Evolutionary conservation across 768 basidiomycete genomes (phyloP).

Genomic region (Mycena crocata): DNA sequence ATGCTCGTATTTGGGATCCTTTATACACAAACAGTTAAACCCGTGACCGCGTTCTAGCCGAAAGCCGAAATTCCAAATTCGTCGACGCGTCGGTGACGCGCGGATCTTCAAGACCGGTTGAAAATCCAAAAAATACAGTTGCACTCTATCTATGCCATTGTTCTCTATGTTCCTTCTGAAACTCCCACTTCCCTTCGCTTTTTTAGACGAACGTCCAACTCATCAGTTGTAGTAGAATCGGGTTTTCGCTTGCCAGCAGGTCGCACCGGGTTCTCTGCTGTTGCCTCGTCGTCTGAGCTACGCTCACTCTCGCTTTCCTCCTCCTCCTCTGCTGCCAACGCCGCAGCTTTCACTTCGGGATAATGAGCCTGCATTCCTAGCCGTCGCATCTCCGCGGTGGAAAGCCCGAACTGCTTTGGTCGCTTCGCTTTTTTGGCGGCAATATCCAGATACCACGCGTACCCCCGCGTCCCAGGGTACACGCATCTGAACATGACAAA

Average conservation of each 20-base stretch:
- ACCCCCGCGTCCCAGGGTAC: constrained; percentile 17
- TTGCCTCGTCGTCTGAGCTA: constrained; percentile 15
- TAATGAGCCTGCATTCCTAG: constrained; percentile 29
- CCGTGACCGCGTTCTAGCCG: constrained; percentile 12
- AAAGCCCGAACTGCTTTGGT: constrained; percentile 11
- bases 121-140: neutral
- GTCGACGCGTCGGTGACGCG: constrained; percentile 2
- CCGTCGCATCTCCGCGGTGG: constrained; percentile 24
- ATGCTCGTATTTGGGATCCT: too few species aligned
- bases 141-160: constrained; percentile 1
- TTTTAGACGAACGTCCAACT: constrained; percentile 8
- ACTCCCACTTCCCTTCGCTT: constrained; percentile 19
- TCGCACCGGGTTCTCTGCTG: constrained; percentile 7
- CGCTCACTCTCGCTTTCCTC: constrained; percentile 25
- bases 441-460: constrained; percentile 29
- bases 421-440: constrained; percentile 32
- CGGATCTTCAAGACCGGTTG: neutral
- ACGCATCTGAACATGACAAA: constrained; percentile 33
- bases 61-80: neutral
- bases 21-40: too few species aligned
- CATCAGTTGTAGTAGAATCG: constrained; percentile 7
- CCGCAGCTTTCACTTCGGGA: constrained; percentile 29
- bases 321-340: neutral
- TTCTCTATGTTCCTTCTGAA: neutral
- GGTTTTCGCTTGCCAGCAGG: constrained; percentile 24